A percentile compares a stretch with the other conserved stretches of the same genome.
Conservation (phyloP, 2,329 filamentous ascomycete genomes). For the Pseudopyricularia cyperi region DNA sequence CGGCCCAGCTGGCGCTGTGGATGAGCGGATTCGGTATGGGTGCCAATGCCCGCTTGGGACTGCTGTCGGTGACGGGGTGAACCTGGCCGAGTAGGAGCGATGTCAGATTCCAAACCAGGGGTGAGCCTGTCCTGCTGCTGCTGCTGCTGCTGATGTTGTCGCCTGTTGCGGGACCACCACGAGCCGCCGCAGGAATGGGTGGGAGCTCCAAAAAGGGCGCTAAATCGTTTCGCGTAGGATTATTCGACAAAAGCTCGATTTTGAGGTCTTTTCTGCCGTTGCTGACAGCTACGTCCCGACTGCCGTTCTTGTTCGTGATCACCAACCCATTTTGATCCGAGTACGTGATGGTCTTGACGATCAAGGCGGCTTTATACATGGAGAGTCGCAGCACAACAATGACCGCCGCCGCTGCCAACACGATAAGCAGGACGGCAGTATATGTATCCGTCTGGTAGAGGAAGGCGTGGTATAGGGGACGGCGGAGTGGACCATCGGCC, state of each 20-base stretch:
- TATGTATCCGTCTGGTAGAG: neutral
- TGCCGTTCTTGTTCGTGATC: neutral
- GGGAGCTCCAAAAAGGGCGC: no score
- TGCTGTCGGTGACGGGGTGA: neutral
- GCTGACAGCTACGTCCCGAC: neutral
- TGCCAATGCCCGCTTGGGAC: neutral
- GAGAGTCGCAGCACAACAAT: neutral
- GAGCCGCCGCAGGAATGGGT: no score
- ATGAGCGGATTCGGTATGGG: neutral
- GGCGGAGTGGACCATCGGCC: neutral
- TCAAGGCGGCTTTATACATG: neutral
- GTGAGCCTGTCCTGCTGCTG: no score
- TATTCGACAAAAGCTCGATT: conserved; percentile 3
- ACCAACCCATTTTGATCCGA: neutral
- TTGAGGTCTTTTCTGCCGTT: neutral
- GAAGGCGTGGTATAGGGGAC: neutral
- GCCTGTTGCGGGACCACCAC: no score
- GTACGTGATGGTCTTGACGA: neutral
- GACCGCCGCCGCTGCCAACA: neutral
- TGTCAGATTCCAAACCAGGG: neutral
- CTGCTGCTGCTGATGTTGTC: no score
- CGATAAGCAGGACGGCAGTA: neutral
- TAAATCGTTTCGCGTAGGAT: conserved; percentile 4
- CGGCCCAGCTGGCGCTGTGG: neutral
- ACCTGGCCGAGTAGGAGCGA: neutral